Base-by-base conservation (phyloP, 1,139 yeast species). In the Insectozyma bohioensis region DNA sequence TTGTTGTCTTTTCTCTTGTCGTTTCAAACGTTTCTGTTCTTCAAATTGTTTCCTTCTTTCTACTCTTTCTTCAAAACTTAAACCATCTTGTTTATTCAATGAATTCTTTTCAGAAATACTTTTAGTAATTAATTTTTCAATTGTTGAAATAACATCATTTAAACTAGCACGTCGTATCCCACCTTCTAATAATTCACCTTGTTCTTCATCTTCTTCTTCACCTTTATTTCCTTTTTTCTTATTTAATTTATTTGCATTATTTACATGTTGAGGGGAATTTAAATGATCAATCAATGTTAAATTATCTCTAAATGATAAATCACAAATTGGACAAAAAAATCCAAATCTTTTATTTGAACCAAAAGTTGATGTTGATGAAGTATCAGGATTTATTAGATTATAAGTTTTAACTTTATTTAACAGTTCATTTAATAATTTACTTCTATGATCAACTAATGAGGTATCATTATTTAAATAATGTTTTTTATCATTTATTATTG, bases 261-360 rank as follows among this genome's bases (percentile, higher is more conserved):
- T 41, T 2, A 61, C 54, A 56, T 82, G 92, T 31, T 69, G 76
- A 5, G 79, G 80, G 21, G 88, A 79, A 49, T 86, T 87, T 49
- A 87, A 64, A 59, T 90, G 97, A 51, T 88, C 95, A 5, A 87
- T 70, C 52, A 80, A 80, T 39, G 87, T 83, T 47, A 87, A 62
- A 36, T 84, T 83, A 55, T 90, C 97, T 49, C 86, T 76, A 58
- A 77, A 88, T 2, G 95, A 82, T 43, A 85, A 57, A 46, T 82
- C 77, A 54, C 97, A 90, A 2, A 78, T 61, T 12, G 84, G 85
- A 57, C 97, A 90, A 47, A 78, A 75, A 55, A 88, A 88, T 2
- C 96, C 96, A 44, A 84, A 84, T 44, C 79, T 72, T 28, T 87
- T 87, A 31, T 78, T 69, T 5, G 34, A 29, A 4, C 46, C 46